A percentile compares a stretch with the other conserved stretches of the same genome.
Conservation (phyloP, 495 filamentous ascomycete genomes). For the Trypethelium eluteriae region DNA sequence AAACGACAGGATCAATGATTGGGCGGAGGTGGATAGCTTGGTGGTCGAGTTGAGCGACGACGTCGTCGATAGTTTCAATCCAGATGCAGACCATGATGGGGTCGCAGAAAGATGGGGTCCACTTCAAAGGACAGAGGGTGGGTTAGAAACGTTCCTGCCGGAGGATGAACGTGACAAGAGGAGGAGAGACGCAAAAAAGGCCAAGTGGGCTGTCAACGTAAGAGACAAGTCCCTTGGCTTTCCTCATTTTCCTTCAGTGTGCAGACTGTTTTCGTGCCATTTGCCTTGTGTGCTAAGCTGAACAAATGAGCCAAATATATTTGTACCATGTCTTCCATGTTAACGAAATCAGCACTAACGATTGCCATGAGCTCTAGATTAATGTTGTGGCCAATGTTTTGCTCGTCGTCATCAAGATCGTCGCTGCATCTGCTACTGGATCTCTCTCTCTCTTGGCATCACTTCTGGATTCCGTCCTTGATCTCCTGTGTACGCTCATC, state of each 20-base stretch:
- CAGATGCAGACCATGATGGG: slow-evolving; percentile 46
- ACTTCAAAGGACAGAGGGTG: slow-evolving; percentile 35
- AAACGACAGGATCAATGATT: slow-evolving; percentile 45
- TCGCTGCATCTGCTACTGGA: slow-evolving; percentile 36
- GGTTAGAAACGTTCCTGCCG: slow-evolving; percentile 42
- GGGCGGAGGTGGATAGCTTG: slow-evolving; percentile 46
- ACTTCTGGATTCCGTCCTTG: slow-evolving; percentile 42
- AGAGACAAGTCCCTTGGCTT: neutral
- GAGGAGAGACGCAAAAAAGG: slow-evolving; percentile 32
- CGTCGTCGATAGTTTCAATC: slow-evolving; percentile 46
- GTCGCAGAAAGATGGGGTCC: slow-evolving; percentile 38
- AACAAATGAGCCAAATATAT: no score
- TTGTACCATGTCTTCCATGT: neutral
- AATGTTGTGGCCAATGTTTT: slow-evolving; percentile 45
- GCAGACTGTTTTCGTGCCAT: no score
- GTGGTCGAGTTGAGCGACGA: slow-evolving; percentile 46
- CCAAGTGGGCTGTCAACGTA: slow-evolving; percentile 48
- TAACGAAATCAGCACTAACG: neutral
- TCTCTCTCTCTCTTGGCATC: slow-evolving; percentile 46
- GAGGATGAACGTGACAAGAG: slow-evolving; percentile 43
- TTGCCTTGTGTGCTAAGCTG: no score
- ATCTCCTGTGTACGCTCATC: slow-evolving; percentile 45
- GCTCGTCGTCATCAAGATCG: slow-evolving; percentile 38
- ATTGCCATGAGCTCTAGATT: slow-evolving; percentile 20
- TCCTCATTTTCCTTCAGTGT: neutral